Evolutionary conservation across 2,329 filamentous ascomycete species (phyloP), one percentile per base, ranked within the genome.

Genomic region (Penicillium vulpinum): DNA sequence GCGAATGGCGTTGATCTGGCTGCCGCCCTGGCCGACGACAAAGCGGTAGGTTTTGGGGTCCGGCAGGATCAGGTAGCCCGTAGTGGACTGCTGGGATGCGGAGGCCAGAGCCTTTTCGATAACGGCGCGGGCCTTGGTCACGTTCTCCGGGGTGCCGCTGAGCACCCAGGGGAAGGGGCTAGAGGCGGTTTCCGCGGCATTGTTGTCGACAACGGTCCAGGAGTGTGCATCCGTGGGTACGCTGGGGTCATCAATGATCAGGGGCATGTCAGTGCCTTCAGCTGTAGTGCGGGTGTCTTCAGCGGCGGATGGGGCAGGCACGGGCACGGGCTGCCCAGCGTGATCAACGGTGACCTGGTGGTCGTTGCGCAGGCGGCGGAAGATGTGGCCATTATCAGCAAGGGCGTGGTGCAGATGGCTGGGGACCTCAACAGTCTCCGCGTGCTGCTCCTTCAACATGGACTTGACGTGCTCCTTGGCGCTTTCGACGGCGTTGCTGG

Each of bases 261-360:
- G 77, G n/a, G 94, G 94, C 55, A 96, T 83, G n/a, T 75, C 69
- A 9, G 60, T 77, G 47, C 84, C 85, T 62, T 85, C 88, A 38
- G 49, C 16, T 18, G 81, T 82, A 59, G 75, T 74, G 54, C 78
- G 76, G 43, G 77, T 71, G 56, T 81, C 76, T 56, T 77, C 67
- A 40, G 84, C 76, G 28, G 78, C 73, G 10, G 88, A 84, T 77
- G 88, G 92, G 38, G 86, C 73, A 6, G 94, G 94, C 4, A 89
- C 80, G 54, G 88, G 80, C 57, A 89, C 80, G 55, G 88, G 79
- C 58, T 94, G 86, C 43, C 92, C 92, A 54, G 86, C 90, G 72
- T 97, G 94, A 74, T 97, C 92, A 51, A 99, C 89, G 0, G 89
- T 94, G 63, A 99, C 91, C 65, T 90, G 88, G 76, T 90, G 84